Evolutionary conservation across 305 asterid genomes (phyloP).

Genomic region (Fraxinus angustifolia): DNA sequence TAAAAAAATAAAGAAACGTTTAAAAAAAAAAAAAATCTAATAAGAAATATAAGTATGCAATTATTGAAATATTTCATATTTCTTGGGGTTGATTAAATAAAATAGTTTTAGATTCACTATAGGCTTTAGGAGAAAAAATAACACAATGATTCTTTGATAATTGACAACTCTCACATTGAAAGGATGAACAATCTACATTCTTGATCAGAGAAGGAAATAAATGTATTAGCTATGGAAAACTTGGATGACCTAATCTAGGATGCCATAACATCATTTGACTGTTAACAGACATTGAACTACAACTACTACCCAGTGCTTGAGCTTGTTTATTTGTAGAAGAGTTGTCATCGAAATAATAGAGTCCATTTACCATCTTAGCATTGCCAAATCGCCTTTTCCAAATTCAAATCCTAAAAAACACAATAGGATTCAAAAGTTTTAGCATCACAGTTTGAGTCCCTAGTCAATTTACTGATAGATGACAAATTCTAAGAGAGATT

Average conservation of each 20-base stretch:
- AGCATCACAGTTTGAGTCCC: neutral
- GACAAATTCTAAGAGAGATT: neutral
- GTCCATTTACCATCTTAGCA: neutral
- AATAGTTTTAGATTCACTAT: neutral
- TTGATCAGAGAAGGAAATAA: neutral
- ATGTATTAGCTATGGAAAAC: neutral
- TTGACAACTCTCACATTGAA: neutral
- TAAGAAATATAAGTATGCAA: neutral
- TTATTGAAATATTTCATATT: neutral
- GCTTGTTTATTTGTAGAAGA: neutral
- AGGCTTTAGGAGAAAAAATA: neutral
- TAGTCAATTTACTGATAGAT: neutral
- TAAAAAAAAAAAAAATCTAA: neutral
- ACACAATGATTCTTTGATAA: neutral
- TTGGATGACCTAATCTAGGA: neutral
- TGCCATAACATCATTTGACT: neutral
- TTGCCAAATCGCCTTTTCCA: neutral
- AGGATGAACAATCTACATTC: neutral
- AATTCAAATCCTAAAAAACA: neutral
- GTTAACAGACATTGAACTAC: neutral
- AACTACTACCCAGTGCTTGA: neutral
- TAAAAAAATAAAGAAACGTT: neutral
- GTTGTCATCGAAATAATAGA: neutral
- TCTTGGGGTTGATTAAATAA: neutral
- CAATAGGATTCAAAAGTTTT: neutral